These are phyloP conservation scores for Daldinia concentrica DNA, from an alignment of 495 filamentous ascomycete species.

Conservation along the genomic window DNA sequence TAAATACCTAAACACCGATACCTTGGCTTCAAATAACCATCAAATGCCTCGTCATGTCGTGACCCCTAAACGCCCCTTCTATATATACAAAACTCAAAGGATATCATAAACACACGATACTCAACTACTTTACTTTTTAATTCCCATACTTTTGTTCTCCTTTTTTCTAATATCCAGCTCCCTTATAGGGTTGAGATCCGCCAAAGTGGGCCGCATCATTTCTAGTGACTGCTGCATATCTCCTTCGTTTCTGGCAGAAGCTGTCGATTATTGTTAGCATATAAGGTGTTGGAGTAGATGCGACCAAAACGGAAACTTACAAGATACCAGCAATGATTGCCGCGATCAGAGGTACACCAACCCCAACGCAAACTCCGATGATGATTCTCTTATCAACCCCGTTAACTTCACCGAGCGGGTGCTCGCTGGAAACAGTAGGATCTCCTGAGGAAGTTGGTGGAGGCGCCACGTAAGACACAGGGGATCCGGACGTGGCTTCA, in stretches of 20 bases:
- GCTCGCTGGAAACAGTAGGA: slow-evolving; percentile 9
- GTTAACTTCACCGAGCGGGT: slow-evolving; percentile 27
- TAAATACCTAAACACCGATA: not conserved
- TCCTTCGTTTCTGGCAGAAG: slow-evolving; percentile 31
- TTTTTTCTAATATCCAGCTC: not conserved
- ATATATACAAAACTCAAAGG: too few relatives aligned
- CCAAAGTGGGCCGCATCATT: slow-evolving; percentile 20
- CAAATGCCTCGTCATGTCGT: not conserved
- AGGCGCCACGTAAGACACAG: slow-evolving; percentile 46
- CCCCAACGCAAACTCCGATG: slow-evolving; percentile 55
- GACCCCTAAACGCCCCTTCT: not conserved
- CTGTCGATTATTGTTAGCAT: slow-evolving; percentile 18
- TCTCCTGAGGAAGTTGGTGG: slow-evolving; percentile 23
- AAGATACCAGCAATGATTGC: slow-evolving; percentile 45
- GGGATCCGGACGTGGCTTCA: slow-evolving; percentile 49
- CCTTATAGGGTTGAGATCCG: slow-evolving; percentile 13
- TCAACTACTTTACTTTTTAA: too few relatives aligned
- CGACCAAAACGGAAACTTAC: slow-evolving; percentile 41
- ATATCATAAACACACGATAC: too few relatives aligned
- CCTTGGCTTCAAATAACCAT: not conserved
- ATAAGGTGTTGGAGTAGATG: not conserved
- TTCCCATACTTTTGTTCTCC: not conserved
- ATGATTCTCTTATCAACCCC: slow-evolving; percentile 52
- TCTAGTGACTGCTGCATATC: slow-evolving; percentile 18
- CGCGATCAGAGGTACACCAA: slow-evolving; percentile 52